These are phyloP conservation scores for Rhodotorula taiwanensis DNA, from an alignment of 768 basidiomycete genomes.

Conservation along the genomic window DNA sequence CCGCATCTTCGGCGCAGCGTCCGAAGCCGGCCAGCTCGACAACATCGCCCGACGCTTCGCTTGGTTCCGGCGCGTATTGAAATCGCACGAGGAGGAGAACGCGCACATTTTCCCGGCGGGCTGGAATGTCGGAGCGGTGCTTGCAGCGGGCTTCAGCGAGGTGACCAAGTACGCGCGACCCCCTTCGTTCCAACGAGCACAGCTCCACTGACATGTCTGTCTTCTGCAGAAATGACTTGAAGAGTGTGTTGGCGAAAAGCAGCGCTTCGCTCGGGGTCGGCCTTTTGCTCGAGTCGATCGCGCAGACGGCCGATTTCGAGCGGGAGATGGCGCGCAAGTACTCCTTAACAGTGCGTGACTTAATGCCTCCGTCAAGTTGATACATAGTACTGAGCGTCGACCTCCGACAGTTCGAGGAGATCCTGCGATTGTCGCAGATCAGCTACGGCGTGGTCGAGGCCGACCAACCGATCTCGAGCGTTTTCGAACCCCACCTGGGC, in stretches of 20 bases:
- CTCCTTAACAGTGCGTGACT: conserved; percentile 56
- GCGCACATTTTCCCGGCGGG: conserved; percentile 71
- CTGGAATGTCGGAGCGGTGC: conserved; percentile 77
- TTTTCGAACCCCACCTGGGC: conserved; percentile 85
- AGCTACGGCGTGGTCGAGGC: conserved; percentile 27
- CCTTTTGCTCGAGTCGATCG: conserved; percentile 73
- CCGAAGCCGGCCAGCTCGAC: conserved; percentile 91
- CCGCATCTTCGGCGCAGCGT: conserved; percentile 83
- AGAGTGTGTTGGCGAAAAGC: conserved; percentile 69
- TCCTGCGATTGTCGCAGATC: conserved; percentile 35
- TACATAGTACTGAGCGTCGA: neutral
- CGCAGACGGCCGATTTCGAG: conserved; percentile 84
- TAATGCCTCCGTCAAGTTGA: too few species aligned
- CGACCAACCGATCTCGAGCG: conserved; percentile 62
- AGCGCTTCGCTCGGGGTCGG: conserved; percentile 67
- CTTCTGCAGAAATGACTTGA: conserved; percentile 68
- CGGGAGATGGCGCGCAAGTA: conserved; percentile 71
- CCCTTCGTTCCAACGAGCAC: too few species aligned
- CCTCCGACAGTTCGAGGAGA: conserved; percentile 42
- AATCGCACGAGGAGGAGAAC: conserved; percentile 79
- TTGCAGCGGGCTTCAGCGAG: conserved; percentile 64
- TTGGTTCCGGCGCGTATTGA: conserved; percentile 82
- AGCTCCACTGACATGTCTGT: too few species aligned
- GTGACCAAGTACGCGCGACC: conserved; percentile 62
- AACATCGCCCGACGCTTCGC: conserved; percentile 87